Evolutionary conservation across 2,329 filamentous ascomycete species (phyloP).

Genomic region (Apiospora hydei): DNA sequence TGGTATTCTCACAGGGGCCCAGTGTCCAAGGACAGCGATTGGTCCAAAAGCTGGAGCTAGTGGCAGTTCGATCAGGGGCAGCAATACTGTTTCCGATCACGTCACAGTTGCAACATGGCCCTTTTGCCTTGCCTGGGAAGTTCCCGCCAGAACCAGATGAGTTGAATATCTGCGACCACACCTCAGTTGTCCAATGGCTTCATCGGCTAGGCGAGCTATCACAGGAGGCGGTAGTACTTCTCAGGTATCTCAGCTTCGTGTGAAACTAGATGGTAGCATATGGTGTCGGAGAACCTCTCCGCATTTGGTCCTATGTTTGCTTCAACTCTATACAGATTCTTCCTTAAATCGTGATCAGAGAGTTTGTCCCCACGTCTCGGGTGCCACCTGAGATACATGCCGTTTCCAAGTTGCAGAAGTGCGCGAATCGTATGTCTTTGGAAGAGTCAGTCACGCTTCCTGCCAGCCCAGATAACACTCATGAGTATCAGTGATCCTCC

Average conservation of each 20-base stretch:
- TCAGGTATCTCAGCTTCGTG: constrained; percentile 13
- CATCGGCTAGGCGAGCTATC: constrained; percentile 15
- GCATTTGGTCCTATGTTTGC: constrained; percentile 22
- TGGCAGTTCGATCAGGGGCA: constrained; percentile 10
- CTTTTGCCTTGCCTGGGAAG: constrained; percentile 2
- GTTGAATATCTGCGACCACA: background rate
- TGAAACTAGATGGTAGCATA: constrained; percentile 14
- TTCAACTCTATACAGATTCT: background rate
- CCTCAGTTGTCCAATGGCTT: constrained; percentile 9
- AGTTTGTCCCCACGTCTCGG: constrained; percentile 14
- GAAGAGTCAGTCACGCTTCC: background rate
- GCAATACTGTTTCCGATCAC: constrained; percentile 9
- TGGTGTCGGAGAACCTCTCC: constrained; percentile 4
- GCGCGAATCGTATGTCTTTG: background rate
- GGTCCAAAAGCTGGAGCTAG: background rate
- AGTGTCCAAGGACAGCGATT: background rate
- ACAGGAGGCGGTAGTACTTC: constrained; percentile 16
- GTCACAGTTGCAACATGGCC: background rate
- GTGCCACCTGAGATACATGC: constrained; percentile 19
- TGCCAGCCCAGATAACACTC: background rate
- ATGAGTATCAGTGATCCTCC: background rate
- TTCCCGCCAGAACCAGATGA: background rate
- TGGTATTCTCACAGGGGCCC: background rate
- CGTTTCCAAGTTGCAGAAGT: background rate
- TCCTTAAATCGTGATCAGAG: background rate